phyloP scores from a whole-genome alignment of 2,329 filamentous ascomycete genomes.

The Nemania sp. region DNA sequence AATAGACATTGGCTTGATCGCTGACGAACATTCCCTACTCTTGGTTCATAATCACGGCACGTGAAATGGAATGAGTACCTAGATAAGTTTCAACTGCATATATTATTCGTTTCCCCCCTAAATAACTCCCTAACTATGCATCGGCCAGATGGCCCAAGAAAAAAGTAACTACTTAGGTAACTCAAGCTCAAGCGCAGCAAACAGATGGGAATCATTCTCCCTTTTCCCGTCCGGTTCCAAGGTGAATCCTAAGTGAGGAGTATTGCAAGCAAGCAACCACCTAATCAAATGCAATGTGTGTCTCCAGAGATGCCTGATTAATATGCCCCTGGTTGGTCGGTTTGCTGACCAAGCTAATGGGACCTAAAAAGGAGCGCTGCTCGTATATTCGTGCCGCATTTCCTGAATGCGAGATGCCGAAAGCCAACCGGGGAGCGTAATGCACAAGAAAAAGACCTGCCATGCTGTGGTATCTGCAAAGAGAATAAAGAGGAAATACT shows the following conservation, averaged over 20 bases:
- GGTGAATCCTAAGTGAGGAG: background rate
- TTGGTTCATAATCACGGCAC: background rate
- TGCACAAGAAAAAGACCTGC: conserved; percentile 10
- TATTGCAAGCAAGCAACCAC: conserved; percentile 18
- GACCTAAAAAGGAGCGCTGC: background rate
- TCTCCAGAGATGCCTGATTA: background rate
- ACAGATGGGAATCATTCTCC: conserved; percentile 24
- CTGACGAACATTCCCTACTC: background rate
- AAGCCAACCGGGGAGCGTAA: conserved; percentile 19
- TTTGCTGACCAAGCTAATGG: background rate
- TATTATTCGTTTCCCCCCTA: conserved; percentile 13
- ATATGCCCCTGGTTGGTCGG: conserved; percentile 1
- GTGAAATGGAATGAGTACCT: background rate
- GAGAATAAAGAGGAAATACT: conserved; percentile 12
- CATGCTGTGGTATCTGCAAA: conserved; percentile 39
- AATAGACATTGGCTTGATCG: too few relatives aligned
- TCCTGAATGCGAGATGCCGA: conserved; percentile 16
- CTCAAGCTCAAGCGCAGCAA: conserved; percentile 1
- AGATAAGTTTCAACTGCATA: background rate
- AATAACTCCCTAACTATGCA: conserved; percentile 35
- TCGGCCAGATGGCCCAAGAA: conserved; percentile 13
- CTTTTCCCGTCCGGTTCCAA: conserved; percentile 12
- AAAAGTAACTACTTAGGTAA: conserved; percentile 8
- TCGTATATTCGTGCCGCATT: conserved; percentile 18
- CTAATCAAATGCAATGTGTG: conserved; percentile 21